Evolutionary conservation across 2,329 filamentous ascomycete species (phyloP).

Genomic region (Thyridium curvatum): DNA sequence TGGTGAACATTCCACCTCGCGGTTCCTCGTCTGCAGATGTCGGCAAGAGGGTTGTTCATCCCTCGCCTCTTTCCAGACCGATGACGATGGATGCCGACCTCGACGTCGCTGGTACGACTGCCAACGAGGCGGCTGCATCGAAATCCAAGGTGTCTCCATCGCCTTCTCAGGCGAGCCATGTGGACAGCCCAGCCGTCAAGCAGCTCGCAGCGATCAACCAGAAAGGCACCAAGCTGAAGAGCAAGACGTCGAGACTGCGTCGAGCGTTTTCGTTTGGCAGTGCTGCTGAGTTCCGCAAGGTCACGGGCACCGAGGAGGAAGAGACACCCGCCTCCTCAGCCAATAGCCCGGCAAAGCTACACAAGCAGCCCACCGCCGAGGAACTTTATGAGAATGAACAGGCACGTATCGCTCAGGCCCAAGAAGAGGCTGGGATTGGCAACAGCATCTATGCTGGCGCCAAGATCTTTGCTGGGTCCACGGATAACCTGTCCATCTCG

Average conservation of each 20-base stretch:
- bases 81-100: constrained; percentile 54
- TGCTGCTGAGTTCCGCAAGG: constrained; percentile 79
- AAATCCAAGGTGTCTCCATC: constrained; percentile 15
- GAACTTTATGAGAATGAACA: constrained; percentile 82
- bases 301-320: constrained; percentile 50
- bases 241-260: constrained; percentile 79
- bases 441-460: constrained; percentile 89
- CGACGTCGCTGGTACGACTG: constrained; percentile 12
- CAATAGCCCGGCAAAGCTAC: constrained; percentile 48
- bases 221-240: constrained; percentile 70
- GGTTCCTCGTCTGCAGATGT: constrained; percentile 57
- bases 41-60: constrained; percentile 57
- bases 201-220: constrained; percentile 84
- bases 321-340: constrained; percentile 22
- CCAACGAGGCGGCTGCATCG: constrained; percentile 2
- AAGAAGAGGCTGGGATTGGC: constrained; percentile 87
- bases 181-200: constrained; percentile 68
- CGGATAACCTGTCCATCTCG: constrained; percentile 88
- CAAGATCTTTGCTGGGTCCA: constrained; percentile 81
- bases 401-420: constrained; percentile 81
- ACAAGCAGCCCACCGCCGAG: constrained; percentile 55
- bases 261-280: constrained; percentile 96
- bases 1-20: constrained; percentile 54
- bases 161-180: constrained; percentile 22
- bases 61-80: constrained; percentile 70